Evolutionary conservation across 2,329 filamentous ascomycete species (phyloP).

Genomic region (Clonostachys chloroleuca): DNA sequence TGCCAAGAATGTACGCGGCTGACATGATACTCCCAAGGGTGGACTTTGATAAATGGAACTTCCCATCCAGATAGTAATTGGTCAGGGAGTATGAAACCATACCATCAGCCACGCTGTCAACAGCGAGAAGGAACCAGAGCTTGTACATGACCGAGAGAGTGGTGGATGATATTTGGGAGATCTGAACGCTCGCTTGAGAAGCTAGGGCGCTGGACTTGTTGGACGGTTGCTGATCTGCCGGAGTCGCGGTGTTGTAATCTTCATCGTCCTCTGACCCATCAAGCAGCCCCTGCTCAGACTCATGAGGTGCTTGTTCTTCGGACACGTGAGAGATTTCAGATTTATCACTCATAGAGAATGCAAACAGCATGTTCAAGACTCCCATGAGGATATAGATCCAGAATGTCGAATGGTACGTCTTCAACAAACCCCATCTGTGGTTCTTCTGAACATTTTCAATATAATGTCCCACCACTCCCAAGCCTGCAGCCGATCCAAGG

Average conservation of each 20-base stretch:
- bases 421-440: constrained; percentile 41
- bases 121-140: constrained; percentile 58
- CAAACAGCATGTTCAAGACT: constrained; percentile 38
- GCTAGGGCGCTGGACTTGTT: not conserved
- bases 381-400: constrained; percentile 56
- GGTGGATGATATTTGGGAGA: constrained; percentile 51
- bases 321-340: constrained; percentile 36
- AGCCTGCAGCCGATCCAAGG: constrained; percentile 50
- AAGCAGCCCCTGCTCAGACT: constrained; percentile 13
- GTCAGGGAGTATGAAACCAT: constrained; percentile 57
- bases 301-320: constrained; percentile 1
- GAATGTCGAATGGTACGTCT: constrained; percentile 54
- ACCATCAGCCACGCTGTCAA: constrained; percentile 62
- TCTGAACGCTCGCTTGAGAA: constrained; percentile 3
- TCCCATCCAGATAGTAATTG: constrained; percentile 52
- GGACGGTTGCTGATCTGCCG: not conserved
- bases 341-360: constrained; percentile 37
- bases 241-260: constrained; percentile 5
- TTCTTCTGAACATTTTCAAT: constrained; percentile 38
- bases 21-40: constrained; percentile 56
- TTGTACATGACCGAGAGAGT: constrained; percentile 58
- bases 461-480: constrained; percentile 44
- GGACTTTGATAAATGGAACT: constrained; percentile 51
- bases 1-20: constrained; percentile 46
- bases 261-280: constrained; percentile 10